A percentile compares a stretch with the other conserved stretches of the same genome.
These are phyloP conservation scores for Spathaspora passalidarum DNA, from an alignment of 805 yeast genomes.

Conservation along the genomic window DNA sequence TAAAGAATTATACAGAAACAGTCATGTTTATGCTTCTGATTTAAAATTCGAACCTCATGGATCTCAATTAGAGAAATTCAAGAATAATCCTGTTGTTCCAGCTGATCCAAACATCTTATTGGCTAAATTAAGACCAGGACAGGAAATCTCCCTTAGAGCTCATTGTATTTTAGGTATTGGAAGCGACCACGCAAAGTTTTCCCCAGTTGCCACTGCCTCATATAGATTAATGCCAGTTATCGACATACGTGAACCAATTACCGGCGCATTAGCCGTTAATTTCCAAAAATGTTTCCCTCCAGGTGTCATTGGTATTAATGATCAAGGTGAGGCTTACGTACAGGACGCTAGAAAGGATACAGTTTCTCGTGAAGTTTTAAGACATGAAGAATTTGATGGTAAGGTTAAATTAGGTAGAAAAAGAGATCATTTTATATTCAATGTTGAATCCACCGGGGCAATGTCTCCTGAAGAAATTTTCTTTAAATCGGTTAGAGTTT, in stretches of 20 bases:
- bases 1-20: conserved; percentile 75
- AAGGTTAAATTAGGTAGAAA: conserved; percentile 88
- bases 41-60: conserved; percentile 91
- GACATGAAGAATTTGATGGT: conserved; percentile 88
- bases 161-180: conserved; percentile 93
- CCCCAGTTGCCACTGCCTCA: conserved; percentile 96
- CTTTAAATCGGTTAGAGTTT: conserved; percentile 80
- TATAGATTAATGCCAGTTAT: conserved; percentile 90
- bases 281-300: conserved; percentile 90
- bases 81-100: conserved; percentile 64
- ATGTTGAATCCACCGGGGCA: conserved; percentile 93
- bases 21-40: conserved; percentile 86
- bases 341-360: conserved; percentile 93
- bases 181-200: conserved; percentile 93
- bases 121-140: conserved; percentile 95
- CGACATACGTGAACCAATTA: conserved; percentile 68
- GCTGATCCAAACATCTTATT: conserved; percentile 85
- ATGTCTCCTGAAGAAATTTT: conserved; percentile 97
- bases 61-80: conserved; percentile 69
- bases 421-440: conserved; percentile 90
- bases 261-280: conserved; percentile 70
- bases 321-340: conserved; percentile 69
- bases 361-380: conserved; percentile 91
- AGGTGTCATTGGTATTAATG: conserved; percentile 81
- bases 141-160: conserved; percentile 85